Evolutionary conservation across 805 yeast species (phyloP).

Genomic region (Yarrowia porcina): DNA sequence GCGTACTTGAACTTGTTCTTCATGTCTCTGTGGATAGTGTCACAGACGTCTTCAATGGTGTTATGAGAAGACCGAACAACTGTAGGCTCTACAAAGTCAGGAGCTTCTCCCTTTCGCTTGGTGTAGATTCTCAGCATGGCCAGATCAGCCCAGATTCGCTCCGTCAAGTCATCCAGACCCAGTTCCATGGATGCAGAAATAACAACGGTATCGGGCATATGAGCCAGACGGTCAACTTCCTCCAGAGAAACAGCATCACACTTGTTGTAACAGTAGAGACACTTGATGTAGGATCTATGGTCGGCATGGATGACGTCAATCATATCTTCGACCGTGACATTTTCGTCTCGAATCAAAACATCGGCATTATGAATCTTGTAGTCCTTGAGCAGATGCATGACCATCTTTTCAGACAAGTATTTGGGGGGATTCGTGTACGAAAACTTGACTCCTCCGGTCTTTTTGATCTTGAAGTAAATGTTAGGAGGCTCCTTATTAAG

Average conservation of each 20-base stretch:
- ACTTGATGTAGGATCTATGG: slow-evolving; percentile 83
- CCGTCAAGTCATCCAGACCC: slow-evolving; percentile 83
- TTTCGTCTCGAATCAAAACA: slow-evolving; percentile 82
- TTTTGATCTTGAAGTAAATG: slow-evolving; percentile 71
- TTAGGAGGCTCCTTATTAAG: slow-evolving; percentile 79
- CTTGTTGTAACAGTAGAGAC: slow-evolving; percentile 91
- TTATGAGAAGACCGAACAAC: slow-evolving; percentile 76
- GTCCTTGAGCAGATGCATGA: slow-evolving; percentile 73
- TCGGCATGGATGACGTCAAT: slow-evolving; percentile 87
- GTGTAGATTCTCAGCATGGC: slow-evolving; percentile 79
- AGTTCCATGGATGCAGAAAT: slow-evolving; percentile 87
- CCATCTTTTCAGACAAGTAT: slow-evolving; percentile 74
- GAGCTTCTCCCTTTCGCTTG: slow-evolving; percentile 73
- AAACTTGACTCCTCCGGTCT: slow-evolving; percentile 87
- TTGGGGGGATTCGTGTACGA: slow-evolving; percentile 80
- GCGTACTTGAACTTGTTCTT: slow-evolving; percentile 92
- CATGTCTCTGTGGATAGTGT: slow-evolving; percentile 87
- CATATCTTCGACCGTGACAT: slow-evolving; percentile 86
- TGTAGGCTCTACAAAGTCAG: slow-evolving; percentile 84
- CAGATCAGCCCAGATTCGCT: slow-evolving; percentile 89
- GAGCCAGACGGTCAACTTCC: slow-evolving; percentile 87
- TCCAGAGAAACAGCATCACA: slow-evolving; percentile 92
- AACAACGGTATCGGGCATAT: slow-evolving; percentile 89
- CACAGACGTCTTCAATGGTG: slow-evolving; percentile 82
- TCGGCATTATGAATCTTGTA: slow-evolving; percentile 92